Conservation (phyloP, 75 land plant species). For the Chamaecyparis obtusa region DNA sequence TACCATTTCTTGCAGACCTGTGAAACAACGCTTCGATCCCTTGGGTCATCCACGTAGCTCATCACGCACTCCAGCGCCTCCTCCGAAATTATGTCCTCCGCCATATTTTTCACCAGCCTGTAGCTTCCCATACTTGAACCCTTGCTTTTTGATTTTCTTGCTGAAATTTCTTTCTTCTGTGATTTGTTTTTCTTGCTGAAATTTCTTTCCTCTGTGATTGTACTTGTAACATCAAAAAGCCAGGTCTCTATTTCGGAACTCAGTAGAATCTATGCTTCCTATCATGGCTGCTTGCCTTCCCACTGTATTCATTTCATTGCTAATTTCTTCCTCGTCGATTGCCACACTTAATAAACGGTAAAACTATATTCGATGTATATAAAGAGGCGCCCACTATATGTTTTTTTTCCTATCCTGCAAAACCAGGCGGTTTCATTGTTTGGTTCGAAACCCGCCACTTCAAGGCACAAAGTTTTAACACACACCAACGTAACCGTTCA, state of each 20-base stretch:
- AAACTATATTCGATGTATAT: background rate
- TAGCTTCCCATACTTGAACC: slow-evolving; percentile 7
- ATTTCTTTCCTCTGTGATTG: too few species aligned
- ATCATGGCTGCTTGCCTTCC: too few species aligned
- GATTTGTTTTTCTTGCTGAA: background rate
- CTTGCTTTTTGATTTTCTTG: background rate
- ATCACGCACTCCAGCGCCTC: slow-evolving; percentile 46
- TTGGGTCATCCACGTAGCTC: slow-evolving; percentile 33
- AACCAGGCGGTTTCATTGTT: background rate
- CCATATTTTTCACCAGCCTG: background rate
- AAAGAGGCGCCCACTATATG: background rate
- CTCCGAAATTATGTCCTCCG: slow-evolving; percentile 22
- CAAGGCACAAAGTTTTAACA: background rate
- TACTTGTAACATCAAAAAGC: too few species aligned
- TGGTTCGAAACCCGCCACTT: background rate
- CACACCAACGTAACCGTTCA: background rate
- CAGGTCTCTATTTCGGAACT: too few species aligned
- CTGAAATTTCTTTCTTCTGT: too few species aligned
- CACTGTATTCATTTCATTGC: too few species aligned
- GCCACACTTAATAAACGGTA: background rate
- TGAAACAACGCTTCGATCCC: slow-evolving; percentile 51
- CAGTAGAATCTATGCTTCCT: too few species aligned
- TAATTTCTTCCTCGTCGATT: too few species aligned
- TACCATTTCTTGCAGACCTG: slow-evolving; percentile 62
- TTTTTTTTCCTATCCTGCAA: background rate